These are phyloP conservation scores for Alternaria postmessia DNA, from an alignment of 2,329 filamentous ascomycete species.

Conservation along the genomic window DNA sequence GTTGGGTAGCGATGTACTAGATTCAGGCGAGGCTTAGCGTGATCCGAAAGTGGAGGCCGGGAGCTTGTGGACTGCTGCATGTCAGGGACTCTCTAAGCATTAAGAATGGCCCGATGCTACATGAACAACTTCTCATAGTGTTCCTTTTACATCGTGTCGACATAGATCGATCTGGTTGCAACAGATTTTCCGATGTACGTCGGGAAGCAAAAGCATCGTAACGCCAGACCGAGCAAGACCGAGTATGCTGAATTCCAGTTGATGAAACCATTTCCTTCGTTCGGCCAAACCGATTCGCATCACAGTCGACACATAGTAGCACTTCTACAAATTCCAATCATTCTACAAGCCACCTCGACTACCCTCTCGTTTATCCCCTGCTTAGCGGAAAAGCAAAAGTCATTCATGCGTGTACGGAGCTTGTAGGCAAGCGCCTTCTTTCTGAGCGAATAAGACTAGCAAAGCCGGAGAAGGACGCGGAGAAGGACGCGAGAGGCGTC, in stretches of 20 bases:
- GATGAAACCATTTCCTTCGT: slow-evolving; percentile 18
- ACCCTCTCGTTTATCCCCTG: slow-evolving; percentile 25
- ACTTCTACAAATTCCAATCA: slow-evolving; percentile 13
- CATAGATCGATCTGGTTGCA: not conserved
- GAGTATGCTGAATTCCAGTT: slow-evolving; percentile 15
- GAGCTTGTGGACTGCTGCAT: slow-evolving; percentile 27
- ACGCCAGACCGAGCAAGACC: slow-evolving; percentile 34
- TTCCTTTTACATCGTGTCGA: not conserved
- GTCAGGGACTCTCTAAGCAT: slow-evolving; percentile 24
- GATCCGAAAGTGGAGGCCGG: slow-evolving; percentile 17
- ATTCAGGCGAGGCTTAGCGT: slow-evolving; percentile 29
- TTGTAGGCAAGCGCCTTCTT: slow-evolving; percentile 24
- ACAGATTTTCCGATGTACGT: slow-evolving; percentile 9
- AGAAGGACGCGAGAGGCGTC: slow-evolving; percentile 37
- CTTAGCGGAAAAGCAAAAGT: slow-evolving; percentile 28
- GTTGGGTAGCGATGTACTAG: slow-evolving; percentile 15
- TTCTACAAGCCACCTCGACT: slow-evolving; percentile 23
- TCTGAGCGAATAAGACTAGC: slow-evolving; percentile 21
- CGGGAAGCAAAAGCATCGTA: slow-evolving; percentile 14
- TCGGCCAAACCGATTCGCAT: slow-evolving; percentile 14
- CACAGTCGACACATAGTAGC: slow-evolving; percentile 18
- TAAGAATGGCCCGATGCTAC: slow-evolving; percentile 15
- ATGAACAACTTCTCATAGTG: not conserved
- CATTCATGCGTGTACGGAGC: slow-evolving; percentile 27
- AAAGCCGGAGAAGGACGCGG: slow-evolving; percentile 20